Conservation (phyloP, 2,329 filamentous ascomycete species). For the Seiridium unicorne region DNA sequence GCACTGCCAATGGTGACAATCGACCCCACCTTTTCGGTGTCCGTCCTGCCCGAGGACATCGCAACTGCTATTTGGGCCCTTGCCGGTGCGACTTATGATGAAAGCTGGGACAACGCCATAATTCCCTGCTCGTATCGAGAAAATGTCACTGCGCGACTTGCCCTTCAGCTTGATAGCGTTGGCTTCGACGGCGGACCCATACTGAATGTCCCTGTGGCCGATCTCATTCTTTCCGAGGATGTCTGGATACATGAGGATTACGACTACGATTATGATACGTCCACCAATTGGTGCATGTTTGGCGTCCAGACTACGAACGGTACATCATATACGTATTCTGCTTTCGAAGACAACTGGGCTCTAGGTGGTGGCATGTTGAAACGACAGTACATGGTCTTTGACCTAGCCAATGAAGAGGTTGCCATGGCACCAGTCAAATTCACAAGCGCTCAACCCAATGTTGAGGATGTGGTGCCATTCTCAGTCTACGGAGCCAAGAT, state of each 20-base stretch:
- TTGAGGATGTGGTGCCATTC: conserved; percentile 24
- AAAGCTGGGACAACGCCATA: conserved; percentile 4
- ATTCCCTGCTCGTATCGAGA: conserved; percentile 24
- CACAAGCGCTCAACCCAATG: neutral
- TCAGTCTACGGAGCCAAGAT: conserved; percentile 19
- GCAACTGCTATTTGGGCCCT: conserved; percentile 23
- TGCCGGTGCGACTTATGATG: conserved; percentile 23
- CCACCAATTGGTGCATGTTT: conserved; percentile 23
- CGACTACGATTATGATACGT: neutral
- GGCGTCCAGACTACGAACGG: conserved; percentile 25
- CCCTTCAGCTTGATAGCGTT: conserved; percentile 19
- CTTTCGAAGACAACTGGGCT: conserved; percentile 1
- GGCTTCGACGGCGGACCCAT: conserved; percentile 23
- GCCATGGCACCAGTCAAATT: conserved; percentile 28
- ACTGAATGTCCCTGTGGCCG: conserved; percentile 21
- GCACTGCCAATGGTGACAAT: conserved; percentile 7
- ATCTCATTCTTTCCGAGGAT: conserved; percentile 24
- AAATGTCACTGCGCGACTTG: conserved; percentile 18
- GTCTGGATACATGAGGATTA: neutral
- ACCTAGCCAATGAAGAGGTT: conserved; percentile 28
- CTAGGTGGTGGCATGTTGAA: conserved; percentile 25
- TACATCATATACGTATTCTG: neutral
- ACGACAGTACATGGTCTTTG: conserved; percentile 31
- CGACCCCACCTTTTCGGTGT: conserved; percentile 8
- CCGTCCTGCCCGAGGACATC: conserved; percentile 17